Base-by-base conservation (phyloP, 2,329 filamentous ascomycete genomes). In the Orbilia javanica region DNA sequence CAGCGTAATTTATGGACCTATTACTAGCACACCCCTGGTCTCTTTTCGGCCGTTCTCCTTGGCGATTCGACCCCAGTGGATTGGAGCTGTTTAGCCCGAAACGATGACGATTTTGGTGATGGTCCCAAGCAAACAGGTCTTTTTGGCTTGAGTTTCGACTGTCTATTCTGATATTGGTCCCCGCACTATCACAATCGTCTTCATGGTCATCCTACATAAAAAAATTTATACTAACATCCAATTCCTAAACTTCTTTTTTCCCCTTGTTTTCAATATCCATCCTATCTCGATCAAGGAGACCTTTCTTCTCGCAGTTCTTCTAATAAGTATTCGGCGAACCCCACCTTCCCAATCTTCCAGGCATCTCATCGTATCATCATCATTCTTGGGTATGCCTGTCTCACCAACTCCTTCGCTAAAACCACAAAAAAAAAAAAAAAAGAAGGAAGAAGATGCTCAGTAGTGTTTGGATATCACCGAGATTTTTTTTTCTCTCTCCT, bases 101-200 rank as follows among this genome's bases (percentile, higher is more conserved):
- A 67, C 63, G 70, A 74, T 74, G 70, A 74, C 70, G 70, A 74
- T 74, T 67, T 67, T 50, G 62, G 70, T 52, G 50, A 67, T 62
- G 70, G 62, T 53, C 53, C 27, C 50, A 66, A 48, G 63, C 70
- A 62, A 73, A 66, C 69, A 52, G 22, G 57, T 44, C 57, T 44
- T 48, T 55, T 57, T 15, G 52, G n/a, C 22, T 39, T 34, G 53
- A 31, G 34, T 60, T 60, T 50, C 55, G 53, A 57, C 50, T 5
- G 46, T 36, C 11, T 31, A 20, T 66, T 53, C 48, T 66, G 22
- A 29, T 36, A 57, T 65, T 50, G 57, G 20, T 65, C 68, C 36
- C 60, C 48, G 44, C 44, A 57, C 57, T 13, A 65, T 46, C 68
- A 44, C 11, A 60, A 36, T n/a, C 36, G 25, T 67, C 39, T 25